Evolutionary conservation across 495 filamentous ascomycete species (phyloP).

Genomic region (Hapsidospora chrysogenum): DNA sequence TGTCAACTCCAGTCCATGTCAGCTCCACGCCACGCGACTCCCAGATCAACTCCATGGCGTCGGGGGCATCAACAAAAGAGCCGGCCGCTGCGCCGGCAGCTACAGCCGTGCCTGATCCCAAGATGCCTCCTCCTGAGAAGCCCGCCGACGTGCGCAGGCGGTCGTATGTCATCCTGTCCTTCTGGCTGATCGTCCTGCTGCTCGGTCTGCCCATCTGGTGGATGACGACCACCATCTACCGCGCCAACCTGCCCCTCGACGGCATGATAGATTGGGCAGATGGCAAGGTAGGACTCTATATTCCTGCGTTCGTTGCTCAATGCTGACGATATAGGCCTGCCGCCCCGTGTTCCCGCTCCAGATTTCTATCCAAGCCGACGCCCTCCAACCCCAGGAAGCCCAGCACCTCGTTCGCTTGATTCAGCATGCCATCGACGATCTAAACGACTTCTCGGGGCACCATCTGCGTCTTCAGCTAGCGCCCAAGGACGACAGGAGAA

Average conservation of each 20-base stretch:
- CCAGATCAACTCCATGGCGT: too few species aligned
- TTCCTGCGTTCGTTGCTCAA: not conserved
- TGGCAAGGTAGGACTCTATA: constrained; percentile 49
- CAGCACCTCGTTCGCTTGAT: constrained; percentile 66
- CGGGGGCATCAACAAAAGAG: too few species aligned
- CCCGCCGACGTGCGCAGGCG: constrained; percentile 49
- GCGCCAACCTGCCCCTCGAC: constrained; percentile 65
- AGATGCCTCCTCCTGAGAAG: constrained; percentile 71
- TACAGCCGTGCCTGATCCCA: too few species aligned
- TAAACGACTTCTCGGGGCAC: constrained; percentile 84
- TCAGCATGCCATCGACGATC: constrained; percentile 78
- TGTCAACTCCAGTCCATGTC: too few species aligned
- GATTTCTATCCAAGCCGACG: constrained; percentile 59
- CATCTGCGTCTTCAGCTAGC: constrained; percentile 64
- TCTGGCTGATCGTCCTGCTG: constrained; percentile 75
- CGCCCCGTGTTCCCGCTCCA: constrained; percentile 74
- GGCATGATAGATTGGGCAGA: constrained; percentile 90
- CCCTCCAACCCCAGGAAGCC: constrained; percentile 48
- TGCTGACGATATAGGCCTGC: constrained; percentile 43
- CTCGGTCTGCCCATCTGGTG: constrained; percentile 92
- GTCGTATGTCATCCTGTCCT: constrained; percentile 63
- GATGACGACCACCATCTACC: constrained; percentile 88
- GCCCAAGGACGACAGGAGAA: constrained; percentile 14
- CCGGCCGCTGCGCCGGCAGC: too few species aligned
- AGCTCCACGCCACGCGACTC: too few species aligned